Percentiles rank a stretch among this genome's conserved stretches.
Conservation (phyloP, 495 filamentous ascomycete genomes). For the Daldinia childiae region DNA sequence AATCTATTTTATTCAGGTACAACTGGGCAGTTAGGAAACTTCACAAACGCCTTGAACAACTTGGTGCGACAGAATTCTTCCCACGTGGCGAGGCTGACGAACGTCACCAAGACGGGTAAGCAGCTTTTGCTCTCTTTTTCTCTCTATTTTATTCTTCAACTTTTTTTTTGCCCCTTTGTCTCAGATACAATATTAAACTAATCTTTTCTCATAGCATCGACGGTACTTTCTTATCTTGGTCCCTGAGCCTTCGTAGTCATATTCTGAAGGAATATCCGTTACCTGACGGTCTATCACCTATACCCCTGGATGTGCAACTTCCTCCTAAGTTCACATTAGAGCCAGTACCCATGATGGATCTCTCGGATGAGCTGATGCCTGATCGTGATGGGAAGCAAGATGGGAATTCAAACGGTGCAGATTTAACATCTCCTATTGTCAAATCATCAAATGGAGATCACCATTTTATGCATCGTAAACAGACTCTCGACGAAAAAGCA, state of each 20-base stretch:
- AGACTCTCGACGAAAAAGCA: conserved; percentile 34
- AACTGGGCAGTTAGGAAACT: conserved; percentile 94
- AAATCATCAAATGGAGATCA: conserved; percentile 6
- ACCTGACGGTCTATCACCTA: conserved; percentile 68
- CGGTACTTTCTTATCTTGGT: conserved; percentile 84
- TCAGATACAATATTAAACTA: not conserved
- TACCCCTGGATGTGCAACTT: conserved; percentile 78
- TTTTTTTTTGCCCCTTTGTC: not conserved
- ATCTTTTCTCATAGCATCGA: conserved; percentile 60
- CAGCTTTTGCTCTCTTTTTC: conserved; percentile 13
- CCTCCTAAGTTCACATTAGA: conserved; percentile 82
- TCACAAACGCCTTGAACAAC: conserved; percentile 82
- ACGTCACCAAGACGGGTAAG: conserved; percentile 89
- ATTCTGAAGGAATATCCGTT: conserved; percentile 76
- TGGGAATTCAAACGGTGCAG: not conserved
- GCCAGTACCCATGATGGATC: conserved; percentile 45
- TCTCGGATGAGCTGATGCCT: conserved; percentile 27
- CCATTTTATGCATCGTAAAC: not conserved
- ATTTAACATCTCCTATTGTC: not conserved
- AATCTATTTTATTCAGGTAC: conserved; percentile 64
- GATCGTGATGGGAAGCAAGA: conserved; percentile 10
- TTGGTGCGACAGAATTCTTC: conserved; percentile 82
- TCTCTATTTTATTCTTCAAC: not conserved
- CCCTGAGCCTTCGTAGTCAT: conserved; percentile 67
- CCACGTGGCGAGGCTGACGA: conserved; percentile 88